These are phyloP conservation scores for Camellia lanceoleosa DNA, from an alignment of 148 eudicot genomes.

Conservation along the genomic window DNA sequence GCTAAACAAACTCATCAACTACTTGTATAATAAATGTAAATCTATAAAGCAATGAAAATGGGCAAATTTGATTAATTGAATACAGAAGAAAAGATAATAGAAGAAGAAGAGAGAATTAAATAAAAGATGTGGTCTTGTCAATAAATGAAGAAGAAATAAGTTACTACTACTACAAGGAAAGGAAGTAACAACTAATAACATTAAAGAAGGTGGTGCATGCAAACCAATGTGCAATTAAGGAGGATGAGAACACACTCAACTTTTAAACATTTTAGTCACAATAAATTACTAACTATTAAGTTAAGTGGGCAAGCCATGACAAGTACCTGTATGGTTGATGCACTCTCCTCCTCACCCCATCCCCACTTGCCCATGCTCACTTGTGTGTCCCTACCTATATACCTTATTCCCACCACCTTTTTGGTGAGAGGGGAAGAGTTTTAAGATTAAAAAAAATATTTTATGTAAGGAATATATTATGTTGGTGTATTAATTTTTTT, in stretches of 20 bases:
- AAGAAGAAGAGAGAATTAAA: too few relatives aligned
- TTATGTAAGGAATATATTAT: too few relatives aligned
- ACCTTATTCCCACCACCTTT: constrained; percentile 13
- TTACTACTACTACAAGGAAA: not conserved
- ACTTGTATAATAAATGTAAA: not conserved
- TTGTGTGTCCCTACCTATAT: constrained; percentile 9
- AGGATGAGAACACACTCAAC: not conserved
- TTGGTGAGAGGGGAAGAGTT: not conserved
- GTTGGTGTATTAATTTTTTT: too few relatives aligned
- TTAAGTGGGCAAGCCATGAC: constrained; percentile 14
- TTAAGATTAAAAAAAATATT: too few relatives aligned
- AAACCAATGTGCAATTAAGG: constrained; percentile 4
- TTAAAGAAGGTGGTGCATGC: not conserved
- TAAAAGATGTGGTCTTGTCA: not conserved
- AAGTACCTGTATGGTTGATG: constrained; percentile 11
- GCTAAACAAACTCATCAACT: too few relatives aligned
- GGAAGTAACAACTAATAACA: not conserved
- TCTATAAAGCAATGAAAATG: not conserved
- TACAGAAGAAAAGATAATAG: not conserved
- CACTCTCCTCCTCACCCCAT: not conserved
- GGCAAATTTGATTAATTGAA: not conserved
- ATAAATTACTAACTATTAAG: too few relatives aligned
- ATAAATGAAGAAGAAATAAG: constrained; percentile 1
- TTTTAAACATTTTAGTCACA: too few relatives aligned
- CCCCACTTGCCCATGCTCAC: constrained; percentile 15